Percentiles rank a stretch among this genome's conserved stretches.
Conservation (phyloP, 148 eudicot species). For the Nepenthes gracilis region DNA sequence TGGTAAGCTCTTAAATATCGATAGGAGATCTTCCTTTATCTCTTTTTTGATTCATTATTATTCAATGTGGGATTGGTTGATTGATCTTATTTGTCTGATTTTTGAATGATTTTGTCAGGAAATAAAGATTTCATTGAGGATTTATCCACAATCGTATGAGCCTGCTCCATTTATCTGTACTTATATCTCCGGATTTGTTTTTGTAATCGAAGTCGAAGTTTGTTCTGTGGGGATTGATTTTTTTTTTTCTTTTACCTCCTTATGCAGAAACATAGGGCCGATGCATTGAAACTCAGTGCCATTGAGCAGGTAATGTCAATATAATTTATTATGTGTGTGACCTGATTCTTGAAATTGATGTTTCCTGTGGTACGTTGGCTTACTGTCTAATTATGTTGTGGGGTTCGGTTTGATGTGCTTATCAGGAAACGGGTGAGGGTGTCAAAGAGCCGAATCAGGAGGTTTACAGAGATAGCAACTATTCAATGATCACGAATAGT, state of each 20-base stretch:
- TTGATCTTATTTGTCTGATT: not conserved
- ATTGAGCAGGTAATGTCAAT: slow-evolving; percentile 44
- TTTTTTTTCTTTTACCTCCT: not conserved
- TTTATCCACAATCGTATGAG: slow-evolving; percentile 58
- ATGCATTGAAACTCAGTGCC: slow-evolving; percentile 35
- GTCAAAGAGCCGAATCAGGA: slow-evolving; percentile 53
- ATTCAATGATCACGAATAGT: slow-evolving; percentile 21
- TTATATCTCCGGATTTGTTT: not conserved
- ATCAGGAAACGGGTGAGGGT: slow-evolving; percentile 42
- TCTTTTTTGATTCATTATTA: not conserved
- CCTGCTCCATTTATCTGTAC: slow-evolving; percentile 3
- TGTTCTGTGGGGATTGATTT: not conserved
- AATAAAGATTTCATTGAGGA: slow-evolving; percentile 42
- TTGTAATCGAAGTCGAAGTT: not conserved
- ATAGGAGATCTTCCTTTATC: not conserved
- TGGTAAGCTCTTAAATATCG: slow-evolving; percentile 18
- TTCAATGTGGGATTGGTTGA: not conserved
- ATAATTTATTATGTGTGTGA: not conserved
- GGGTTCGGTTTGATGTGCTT: not conserved
- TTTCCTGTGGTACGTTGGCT: slow-evolving; percentile 3
- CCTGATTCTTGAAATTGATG: not conserved
- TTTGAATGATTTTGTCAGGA: slow-evolving; percentile 22
- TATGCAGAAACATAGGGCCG: slow-evolving; percentile 57
- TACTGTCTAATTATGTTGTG: slow-evolving; percentile 10
- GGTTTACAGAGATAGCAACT: slow-evolving; percentile 57